Base-by-base conservation (phyloP, 2,329 filamentous ascomycete species). In the Aspergillus transmontanensis region DNA sequence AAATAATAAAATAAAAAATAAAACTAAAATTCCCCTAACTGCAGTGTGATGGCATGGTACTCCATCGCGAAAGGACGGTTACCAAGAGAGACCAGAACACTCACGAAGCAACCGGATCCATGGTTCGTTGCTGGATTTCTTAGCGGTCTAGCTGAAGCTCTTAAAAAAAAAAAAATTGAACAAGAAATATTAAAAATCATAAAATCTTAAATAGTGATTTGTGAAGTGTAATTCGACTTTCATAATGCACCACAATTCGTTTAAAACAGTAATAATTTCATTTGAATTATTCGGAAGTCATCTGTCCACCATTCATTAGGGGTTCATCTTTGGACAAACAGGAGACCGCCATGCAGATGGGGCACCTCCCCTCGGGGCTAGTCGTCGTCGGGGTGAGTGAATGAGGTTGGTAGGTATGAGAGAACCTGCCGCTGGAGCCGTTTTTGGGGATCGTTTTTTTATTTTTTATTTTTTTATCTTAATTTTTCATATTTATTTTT, bases 361-460 rank as follows among this genome's bases (percentile, higher is more conserved):
- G 51, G 51, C 51, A 54, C 51, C 21, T 28, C 19, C 51, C 26
- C 32, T 36, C 12, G 32, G 32, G 54, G 36, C 54, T 45, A 57
- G 41, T 58, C 21, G 28, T 58, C 21, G 28, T 30, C 12, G 32
- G 32, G 51, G 51, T 54, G 51, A 36, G 34, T 54, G 51, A 54
- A 54, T 59, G 26, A 34, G 21, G 56, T 58, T 58, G 56, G 56
- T 51, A 46, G n/a, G 57, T 41, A 30, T 11, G 26, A n/a, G 43
- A 30, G 26, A 32, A 30, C 57, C 43, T 51, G 32, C 57, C 45
- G 57, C 57, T 51, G 45, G 30, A 36, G 45, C 32, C 46, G 57
- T 59, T 59, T 50, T 46, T 30, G 45, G 14, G 19, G 6, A 10
- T 32, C 14, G 0, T n/a, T 51, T 21, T 51, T 30, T 30, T 32